phyloP scores from a whole-genome alignment of 2,329 filamentous ascomycete species.

The Ilyonectria robusta region DNA sequence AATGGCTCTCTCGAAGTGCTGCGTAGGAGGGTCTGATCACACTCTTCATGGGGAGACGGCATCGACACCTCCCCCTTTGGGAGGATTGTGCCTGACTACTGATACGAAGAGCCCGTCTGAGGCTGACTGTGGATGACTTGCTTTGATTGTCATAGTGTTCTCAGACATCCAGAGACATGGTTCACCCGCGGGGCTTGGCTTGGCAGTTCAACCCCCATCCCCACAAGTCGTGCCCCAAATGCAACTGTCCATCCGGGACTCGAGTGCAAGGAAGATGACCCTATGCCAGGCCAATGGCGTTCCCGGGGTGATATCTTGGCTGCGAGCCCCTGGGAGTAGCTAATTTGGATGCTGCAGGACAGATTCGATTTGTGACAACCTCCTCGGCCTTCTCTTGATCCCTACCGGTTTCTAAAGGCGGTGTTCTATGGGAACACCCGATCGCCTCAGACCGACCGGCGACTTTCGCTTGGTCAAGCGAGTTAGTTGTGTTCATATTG shows the following conservation, averaged over 20 bases:
- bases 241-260: neutral
- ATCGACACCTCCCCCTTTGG: neutral
- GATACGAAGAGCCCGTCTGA: neutral
- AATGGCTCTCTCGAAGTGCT: no score
- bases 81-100: neutral
- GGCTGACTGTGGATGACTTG: conserved; percentile 16
- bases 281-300: conserved; percentile 19
- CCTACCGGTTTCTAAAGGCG: conserved; percentile 20
- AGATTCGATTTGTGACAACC: conserved; percentile 24
- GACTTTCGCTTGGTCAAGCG: neutral
- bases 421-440: conserved; percentile 9
- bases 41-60: conserved; percentile 11
- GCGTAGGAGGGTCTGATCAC: neutral
- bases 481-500: conserved; percentile 11
- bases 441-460: conserved; percentile 3
- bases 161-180: conserved; percentile 35
- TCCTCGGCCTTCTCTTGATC: conserved; percentile 2
- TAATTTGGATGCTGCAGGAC: conserved; percentile 11
- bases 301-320: neutral
- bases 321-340: neutral
- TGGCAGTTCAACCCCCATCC: conserved; percentile 21
- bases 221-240: conserved; percentile 8
- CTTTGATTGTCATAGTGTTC: conserved; percentile 27
- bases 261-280: neutral
- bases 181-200: conserved; percentile 10